phyloP scores from a whole-genome alignment of 2,329 filamentous ascomycete species.

The Phyllosticta citribraziliensis region DNA sequence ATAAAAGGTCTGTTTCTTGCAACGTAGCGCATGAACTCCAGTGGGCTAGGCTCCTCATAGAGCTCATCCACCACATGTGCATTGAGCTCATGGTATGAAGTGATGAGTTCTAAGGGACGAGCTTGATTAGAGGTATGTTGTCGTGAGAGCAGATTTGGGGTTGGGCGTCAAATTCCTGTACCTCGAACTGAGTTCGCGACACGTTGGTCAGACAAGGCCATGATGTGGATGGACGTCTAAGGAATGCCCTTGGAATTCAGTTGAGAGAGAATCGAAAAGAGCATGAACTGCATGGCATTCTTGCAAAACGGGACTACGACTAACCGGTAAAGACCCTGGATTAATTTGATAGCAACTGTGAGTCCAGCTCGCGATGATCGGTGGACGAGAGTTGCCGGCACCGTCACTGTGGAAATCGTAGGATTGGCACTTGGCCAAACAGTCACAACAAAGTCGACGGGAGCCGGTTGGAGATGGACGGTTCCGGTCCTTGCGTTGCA shows the following conservation, averaged over 20 bases:
- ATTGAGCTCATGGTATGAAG: conserved; percentile 67
- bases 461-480: neutral
- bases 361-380: no score
- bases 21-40: conserved; percentile 74
- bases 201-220: neutral
- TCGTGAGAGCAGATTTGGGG: conserved; percentile 3
- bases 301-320: neutral
- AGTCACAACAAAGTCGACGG: no score
- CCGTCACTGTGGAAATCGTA: no score
- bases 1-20: conserved; percentile 67
- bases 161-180: conserved; percentile 10
- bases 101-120: conserved; percentile 43
- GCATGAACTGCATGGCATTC: neutral
- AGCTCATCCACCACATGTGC: conserved; percentile 50
- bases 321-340: neutral
- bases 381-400: no score
- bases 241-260: neutral
- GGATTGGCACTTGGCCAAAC: no score
- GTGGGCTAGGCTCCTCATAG: conserved; percentile 54
- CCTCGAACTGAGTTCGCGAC: conserved; percentile 27
- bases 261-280: neutral
- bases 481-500: no score
- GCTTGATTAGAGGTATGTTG: neutral
- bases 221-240: neutral
- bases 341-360: no score